Conservation (phyloP, 2,329 filamentous ascomycete species). For the Thelonectria rubi region DNA sequence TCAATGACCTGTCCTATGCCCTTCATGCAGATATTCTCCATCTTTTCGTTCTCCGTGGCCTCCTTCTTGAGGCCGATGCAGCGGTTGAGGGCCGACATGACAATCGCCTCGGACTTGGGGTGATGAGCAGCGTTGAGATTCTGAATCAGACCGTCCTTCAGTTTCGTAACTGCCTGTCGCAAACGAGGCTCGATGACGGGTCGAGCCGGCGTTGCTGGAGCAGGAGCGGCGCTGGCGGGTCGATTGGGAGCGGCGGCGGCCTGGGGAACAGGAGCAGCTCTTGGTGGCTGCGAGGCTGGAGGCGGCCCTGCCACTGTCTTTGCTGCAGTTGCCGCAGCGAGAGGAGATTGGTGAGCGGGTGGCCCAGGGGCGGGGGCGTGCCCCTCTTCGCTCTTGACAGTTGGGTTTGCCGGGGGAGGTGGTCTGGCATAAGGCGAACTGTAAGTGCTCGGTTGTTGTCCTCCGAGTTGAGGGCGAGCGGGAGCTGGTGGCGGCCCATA, state of each 20-base stretch:
- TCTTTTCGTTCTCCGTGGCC: slow-evolving; percentile 55
- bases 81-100: slow-evolving; percentile 63
- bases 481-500: slow-evolving; percentile 50
- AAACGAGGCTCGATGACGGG: slow-evolving; percentile 57
- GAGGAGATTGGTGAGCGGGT: slow-evolving; percentile 26
- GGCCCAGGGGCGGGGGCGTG: slow-evolving; percentile 28
- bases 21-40: slow-evolving; percentile 58
- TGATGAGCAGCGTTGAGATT: slow-evolving; percentile 55
- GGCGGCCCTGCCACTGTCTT: slow-evolving; percentile 35
- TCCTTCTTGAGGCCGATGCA: slow-evolving; percentile 58
- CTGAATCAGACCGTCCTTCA: slow-evolving; percentile 58
- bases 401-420: slow-evolving; percentile 40
- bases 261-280: slow-evolving; percentile 30
- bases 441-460: slow-evolving; percentile 46
- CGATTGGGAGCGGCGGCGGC: slow-evolving; percentile 31
- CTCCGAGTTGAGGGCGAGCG: slow-evolving; percentile 46
- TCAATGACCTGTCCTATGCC: slow-evolving; percentile 54
- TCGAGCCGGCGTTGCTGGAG: slow-evolving; percentile 40
- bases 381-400: slow-evolving; percentile 45
- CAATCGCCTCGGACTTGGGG: slow-evolving; percentile 56
- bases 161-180: slow-evolving; percentile 53
- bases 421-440: slow-evolving; percentile 51
- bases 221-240: slow-evolving; percentile 39
- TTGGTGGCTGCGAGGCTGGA: slow-evolving; percentile 26
- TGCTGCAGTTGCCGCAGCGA: slow-evolving; percentile 22